These are phyloP conservation scores for Boletus reticulatus DNA, from an alignment of 768 basidiomycete genomes.

Conservation along the genomic window DNA sequence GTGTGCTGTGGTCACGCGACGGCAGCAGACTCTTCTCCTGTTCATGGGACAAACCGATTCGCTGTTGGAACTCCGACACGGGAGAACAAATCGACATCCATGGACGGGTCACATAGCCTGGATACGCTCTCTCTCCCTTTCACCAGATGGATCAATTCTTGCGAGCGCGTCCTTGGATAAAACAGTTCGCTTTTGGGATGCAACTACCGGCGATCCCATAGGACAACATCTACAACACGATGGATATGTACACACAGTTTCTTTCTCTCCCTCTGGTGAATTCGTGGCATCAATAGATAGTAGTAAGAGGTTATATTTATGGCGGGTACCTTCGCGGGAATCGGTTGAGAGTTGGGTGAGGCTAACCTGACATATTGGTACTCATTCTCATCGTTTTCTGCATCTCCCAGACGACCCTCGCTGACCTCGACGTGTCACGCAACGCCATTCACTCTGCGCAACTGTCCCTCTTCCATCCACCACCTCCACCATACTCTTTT, in stretches of 20 bases:
- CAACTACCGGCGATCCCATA: neutral
- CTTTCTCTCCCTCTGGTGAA: conserved; percentile 9
- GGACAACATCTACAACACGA: neutral
- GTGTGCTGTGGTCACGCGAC: conserved; percentile 7
- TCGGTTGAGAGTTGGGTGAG: neutral
- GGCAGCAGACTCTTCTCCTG: no score
- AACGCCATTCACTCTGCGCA: no score
- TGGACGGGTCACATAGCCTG: conserved; percentile 13
- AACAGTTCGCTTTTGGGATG: conserved; percentile 7
- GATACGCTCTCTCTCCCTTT: neutral
- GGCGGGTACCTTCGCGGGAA: neutral
- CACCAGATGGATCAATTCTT: conserved; percentile 5
- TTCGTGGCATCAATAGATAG: neutral
- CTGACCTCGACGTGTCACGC: no score
- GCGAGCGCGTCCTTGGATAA: neutral
- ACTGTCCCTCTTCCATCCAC: no score
- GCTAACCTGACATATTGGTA: no score
- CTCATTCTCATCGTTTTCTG: no score
- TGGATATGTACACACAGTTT: neutral
- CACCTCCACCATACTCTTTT: no score
- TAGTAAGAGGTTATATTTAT: neutral
- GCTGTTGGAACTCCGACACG: conserved; percentile 6
- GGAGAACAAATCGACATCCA: conserved; percentile 1
- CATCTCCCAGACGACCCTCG: no score
- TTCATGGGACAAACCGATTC: conserved; percentile 3